Base-by-base conservation (phyloP, 129 eudicot species). In the Artemisia argyi region DNA sequence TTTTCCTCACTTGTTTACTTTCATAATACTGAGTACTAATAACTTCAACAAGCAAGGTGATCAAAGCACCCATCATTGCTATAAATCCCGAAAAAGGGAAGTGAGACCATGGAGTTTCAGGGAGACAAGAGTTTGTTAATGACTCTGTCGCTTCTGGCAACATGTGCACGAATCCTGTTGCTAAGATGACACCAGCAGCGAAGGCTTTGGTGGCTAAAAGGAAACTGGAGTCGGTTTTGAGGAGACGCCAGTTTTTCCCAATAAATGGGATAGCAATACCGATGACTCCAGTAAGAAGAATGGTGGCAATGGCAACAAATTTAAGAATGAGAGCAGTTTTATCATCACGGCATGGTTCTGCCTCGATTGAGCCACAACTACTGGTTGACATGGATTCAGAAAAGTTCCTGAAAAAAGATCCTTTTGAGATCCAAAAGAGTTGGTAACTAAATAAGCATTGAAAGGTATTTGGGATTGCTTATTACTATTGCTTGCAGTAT, bases 151-250 rank as follows among this genome's bases (percentile, higher is more conserved):
- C 97, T 47, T 88, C 97, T 13, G 97, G 95, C 66, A 91, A 70
- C 83, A 91, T 91, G 82, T 92, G 98, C 53, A 92, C 98, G 16
- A 92, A 92, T 17, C 96, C 96, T 0, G 97, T 92, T 17, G 97
- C 93, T 1, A 92, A 88, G 68, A 92, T 92, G 11, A 92, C 97
- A 18, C 96, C 97, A 3, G 94, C 97, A 0, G 97, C 96, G 60
- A 92, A 92, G 64, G 98, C 98, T 57, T 92, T 89, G 65, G 92
- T 89, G 9, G 83, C 84, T 1, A 88, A 77, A 65, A 91, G 85
- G 46, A 88, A 79, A 71, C 88, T 84, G 26, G 95, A 81, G 76
- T 91, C 97, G 0, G 92, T 83, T 24, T 82, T 74, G 0, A 91
- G 77, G 61, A 88, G 88, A 11, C 88, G 81, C 14, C 89, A 83